phyloP scores from a whole-genome alignment of 805 yeast genomes.

The Zygosaccharomyces bailii region DNA sequence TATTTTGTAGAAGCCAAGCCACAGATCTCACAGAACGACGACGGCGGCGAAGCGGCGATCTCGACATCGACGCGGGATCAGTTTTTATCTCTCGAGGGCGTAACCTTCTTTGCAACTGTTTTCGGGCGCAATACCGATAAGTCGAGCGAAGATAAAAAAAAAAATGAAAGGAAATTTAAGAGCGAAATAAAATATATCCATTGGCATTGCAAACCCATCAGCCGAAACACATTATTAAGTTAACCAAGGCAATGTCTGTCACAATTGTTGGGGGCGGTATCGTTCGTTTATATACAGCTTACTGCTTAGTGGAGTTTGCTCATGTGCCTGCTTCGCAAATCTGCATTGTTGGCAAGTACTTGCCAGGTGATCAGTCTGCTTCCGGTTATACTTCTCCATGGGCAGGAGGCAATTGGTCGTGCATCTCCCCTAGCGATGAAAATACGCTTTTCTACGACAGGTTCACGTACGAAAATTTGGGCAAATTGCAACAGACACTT shows the following conservation, averaged over 20 bases:
- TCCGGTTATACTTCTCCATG: conserved; percentile 70
- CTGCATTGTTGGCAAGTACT: conserved; percentile 57
- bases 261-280: conserved; percentile 55
- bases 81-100: neutral
- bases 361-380: conserved; percentile 77
- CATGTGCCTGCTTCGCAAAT: conserved; percentile 43
- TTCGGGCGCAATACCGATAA: too few species aligned
- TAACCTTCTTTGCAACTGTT: too few species aligned
- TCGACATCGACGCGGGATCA: neutral
- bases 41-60: neutral
- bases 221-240: neutral
- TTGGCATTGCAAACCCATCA: neutral
- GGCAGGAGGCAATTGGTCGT: conserved; percentile 67
- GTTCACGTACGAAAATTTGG: conserved; percentile 51
- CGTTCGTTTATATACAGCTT: conserved; percentile 62
- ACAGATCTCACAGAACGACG: neutral
- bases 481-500: conserved; percentile 41
- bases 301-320: conserved; percentile 43
- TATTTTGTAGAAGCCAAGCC: neutral
- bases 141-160: neutral
- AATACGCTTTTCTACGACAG: conserved; percentile 51
- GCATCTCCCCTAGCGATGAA: conserved; percentile 57
- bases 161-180: neutral
- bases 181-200: too few species aligned
- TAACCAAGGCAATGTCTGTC: conserved; percentile 1